Evolutionary conservation across 768 basidiomycete genomes (phyloP), one percentile per base, ranked within the genome.

Genomic region (Lactarius vividus): DNA sequence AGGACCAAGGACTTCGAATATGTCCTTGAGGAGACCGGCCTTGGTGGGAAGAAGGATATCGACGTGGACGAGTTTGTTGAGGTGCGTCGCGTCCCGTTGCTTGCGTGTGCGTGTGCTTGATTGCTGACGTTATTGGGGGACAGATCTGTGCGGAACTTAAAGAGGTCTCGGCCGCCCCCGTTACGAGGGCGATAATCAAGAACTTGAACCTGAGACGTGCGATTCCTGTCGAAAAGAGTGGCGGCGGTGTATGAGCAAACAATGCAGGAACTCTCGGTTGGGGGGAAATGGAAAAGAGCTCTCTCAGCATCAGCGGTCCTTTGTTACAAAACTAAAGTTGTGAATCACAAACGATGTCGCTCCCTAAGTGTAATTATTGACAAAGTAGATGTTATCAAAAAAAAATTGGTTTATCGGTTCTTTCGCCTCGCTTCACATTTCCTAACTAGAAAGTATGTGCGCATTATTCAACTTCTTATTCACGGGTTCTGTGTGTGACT

Each of bases 41-140:
- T 91, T 74, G 77, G 79, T 57, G 75, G 76, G 26, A 75, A 76
- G 33, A 75, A 76, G 33, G 82, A 83, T 31, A 77, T 97, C 56
- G 85, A 88, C 67, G 86, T 93, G 71, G 91, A 96, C 69, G 91
- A 92, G 73, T 96, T 96, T 75, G 80, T 95, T 57, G 93, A 96
- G 85, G 92, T 92, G 69, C 16, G 86, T 77, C 15, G 29, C 13
- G 28, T 33, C 23, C 20, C 40, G 16, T 60, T 42, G 23, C n/a
- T 31, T 18, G 18, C 23, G 33, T 60, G 46, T 46, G 46, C n/a
- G 52, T 39, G 29, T 23, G 56, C 59, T 33, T 56, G 66, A 20
- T 16, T 20, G 57, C 28, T 61, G 37, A 59, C 31, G 20, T 4
- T 64, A 13, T 68, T 8, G 20, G 6, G 60, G 15, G 18, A 53